A percentile compares a stretch with the other conserved stretches of the same genome.
Conservation (phyloP, 1,284 basidiomycete genomes). For the Inonotus obliquus region DNA sequence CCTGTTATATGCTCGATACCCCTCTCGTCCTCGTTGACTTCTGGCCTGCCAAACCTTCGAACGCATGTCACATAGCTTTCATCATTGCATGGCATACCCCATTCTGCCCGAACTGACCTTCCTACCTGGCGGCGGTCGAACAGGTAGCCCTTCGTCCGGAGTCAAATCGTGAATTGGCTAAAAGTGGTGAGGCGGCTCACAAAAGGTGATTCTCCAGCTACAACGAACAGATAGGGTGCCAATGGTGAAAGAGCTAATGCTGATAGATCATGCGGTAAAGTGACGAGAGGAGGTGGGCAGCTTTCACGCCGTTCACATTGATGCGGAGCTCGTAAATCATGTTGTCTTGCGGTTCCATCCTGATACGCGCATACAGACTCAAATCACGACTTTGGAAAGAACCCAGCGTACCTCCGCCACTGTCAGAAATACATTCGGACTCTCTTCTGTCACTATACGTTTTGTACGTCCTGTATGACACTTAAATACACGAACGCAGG, state of each 20-base stretch:
- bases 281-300: slow-evolving; percentile 68
- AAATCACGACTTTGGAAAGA: not conserved
- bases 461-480: slow-evolving; percentile 76
- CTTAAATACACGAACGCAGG: slow-evolving; percentile 49
- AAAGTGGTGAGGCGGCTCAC: slow-evolving; percentile 35
- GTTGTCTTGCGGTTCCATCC: slow-evolving; percentile 77
- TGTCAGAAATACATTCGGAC: slow-evolving; percentile 79
- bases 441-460: slow-evolving; percentile 78
- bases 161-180: not conserved
- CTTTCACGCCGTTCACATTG: slow-evolving; percentile 39
- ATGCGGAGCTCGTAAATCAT: slow-evolving; percentile 76
- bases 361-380: slow-evolving; percentile 24
- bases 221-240: slow-evolving; percentile 70
- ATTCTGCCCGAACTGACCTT: slow-evolving; percentile 60
- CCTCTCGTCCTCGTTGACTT: slow-evolving; percentile 32
- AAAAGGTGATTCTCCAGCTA: slow-evolving; percentile 66
- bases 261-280: slow-evolving; percentile 54
- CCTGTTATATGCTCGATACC: slow-evolving; percentile 72
- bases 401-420: slow-evolving; percentile 64
- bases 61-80: slow-evolving; percentile 73
- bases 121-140: slow-evolving; percentile 83
- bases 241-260: slow-evolving; percentile 65
- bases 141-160: slow-evolving; percentile 65
- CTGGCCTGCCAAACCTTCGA: slow-evolving; percentile 68
- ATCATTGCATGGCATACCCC: slow-evolving; percentile 56